Evolutionary conservation across 495 filamentous ascomycete genomes (phyloP), one percentile per base, ranked within the genome.

Genomic region (Xylaria telfairii): DNA sequence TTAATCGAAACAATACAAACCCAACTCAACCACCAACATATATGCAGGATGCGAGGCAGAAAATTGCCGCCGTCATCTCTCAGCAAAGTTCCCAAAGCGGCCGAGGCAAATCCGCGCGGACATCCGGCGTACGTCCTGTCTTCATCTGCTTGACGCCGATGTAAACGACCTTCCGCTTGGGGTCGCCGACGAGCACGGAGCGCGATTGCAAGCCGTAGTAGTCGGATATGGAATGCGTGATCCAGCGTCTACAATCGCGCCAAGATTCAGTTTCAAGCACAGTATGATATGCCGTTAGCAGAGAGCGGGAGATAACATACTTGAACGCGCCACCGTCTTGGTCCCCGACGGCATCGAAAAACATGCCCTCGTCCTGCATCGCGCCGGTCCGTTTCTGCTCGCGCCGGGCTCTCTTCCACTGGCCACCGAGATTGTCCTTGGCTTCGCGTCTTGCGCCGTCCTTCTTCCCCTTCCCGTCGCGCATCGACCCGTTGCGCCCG

Each of bases 161-260:
- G 75, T 97, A 99, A 0, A 96, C 94, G 70, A 97, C 92, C 63
- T 94, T 88, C 39, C 91, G 88, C 47, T 89, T 88, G 19, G 93
- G 92, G 73, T 91, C 84, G 24, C 92, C 93, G 19, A 90, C 85
- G 0, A 92, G 92, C 75, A 95, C 87, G 2, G 91, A 93, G 86
- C 92, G 94, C 51, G 93, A 95, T 60, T 88, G 89, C 67, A 99
- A 85, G 39, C 94, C 95, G 79, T 99, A 99, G 79, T 99, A 98
- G 8, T 90, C 85, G 26, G 93, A 96, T 72, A 99, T 93, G 60
- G 90, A 91, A 81, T 99, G 94, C 5, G 97, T 94, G 67, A 99
- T 88, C 92, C 93, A 99, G 61, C 96, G 92, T 72, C 93, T 96
- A 70, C 21, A 71, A 10, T 10, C 42, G 49, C 56, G 71, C 24